Evolutionary conservation across 164 flowering plant species (phyloP), one percentile per base, ranked within the genome.

Genomic region (Piper longum): DNA sequence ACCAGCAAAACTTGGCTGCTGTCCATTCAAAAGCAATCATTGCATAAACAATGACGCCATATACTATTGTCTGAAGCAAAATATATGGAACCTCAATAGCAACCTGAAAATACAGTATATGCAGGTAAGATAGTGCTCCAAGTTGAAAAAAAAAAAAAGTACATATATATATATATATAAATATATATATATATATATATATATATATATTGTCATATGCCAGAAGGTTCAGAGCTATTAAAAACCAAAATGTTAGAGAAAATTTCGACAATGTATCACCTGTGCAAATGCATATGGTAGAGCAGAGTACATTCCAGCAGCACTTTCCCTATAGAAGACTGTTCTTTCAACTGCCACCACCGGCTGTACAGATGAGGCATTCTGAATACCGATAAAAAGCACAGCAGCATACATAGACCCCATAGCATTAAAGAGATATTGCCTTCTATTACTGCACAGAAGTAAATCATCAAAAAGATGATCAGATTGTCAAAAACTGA

Each of bases 11-110:
- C 62, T 84, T 86, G 16, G 69, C 77, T 7, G 59, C 81, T 1
- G 81, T 80, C 88, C 88, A 82, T 39, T 84, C 84, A 58, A 82
- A 82, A 17, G 73, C 82, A 36, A 84, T 82, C 87, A 86, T 82
- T 4, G 82, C 67, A 59, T 83, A 83, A 41, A 83, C 85, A 18
- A 83, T 70, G 43, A 80, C 52, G n/a, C 75, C 73, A 57, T 83
- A 83, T 36, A 74, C 48, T 8, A 67, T 18, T 42, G 82, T 63
- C 71, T 83, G 87, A 17, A 62, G 6, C 16, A 81, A 69, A 42
- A 80, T 48, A 51, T 83, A 75, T 9, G 87, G 87, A 48, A 83
- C 12, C 78, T 83, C 87, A 40, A 83, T 69, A 26, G 66, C 43
- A 43, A 79, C 82, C 84, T 79, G 42, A 61, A 57, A 41, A 56